A percentile compares a stretch with the other conserved stretches of the same genome.
Evolutionary conservation across 2,329 filamentous ascomycete species (phyloP).

Genomic region (Westerdykella aurantiaca): DNA sequence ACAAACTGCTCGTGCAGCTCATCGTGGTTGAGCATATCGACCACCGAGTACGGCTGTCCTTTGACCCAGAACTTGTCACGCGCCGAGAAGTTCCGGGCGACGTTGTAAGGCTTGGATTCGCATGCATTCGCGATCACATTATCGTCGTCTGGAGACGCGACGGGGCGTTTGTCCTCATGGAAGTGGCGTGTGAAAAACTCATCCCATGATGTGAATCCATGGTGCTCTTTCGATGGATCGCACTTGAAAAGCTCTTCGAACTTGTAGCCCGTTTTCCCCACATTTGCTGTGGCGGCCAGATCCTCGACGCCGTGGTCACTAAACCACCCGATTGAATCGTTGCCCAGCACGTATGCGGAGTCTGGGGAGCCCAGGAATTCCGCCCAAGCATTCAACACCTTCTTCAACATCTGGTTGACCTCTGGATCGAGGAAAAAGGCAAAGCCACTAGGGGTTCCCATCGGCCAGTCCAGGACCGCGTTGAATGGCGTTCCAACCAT

Average conservation of each 20-base stretch:
- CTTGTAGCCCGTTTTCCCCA: conserved; percentile 26
- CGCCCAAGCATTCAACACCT: conserved; percentile 48
- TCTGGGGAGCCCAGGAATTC: conserved; percentile 30
- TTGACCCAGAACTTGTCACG: conserved; percentile 65
- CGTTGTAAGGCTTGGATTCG: conserved; percentile 56
- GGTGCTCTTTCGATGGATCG: conserved; percentile 49
- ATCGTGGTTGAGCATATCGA: conserved; percentile 59
- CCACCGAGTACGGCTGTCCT: conserved; percentile 60
- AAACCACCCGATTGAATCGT: conserved; percentile 38
- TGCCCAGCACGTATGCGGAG: conserved; percentile 36
- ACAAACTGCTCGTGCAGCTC: conserved; percentile 50
- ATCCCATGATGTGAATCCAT: conserved; percentile 64
- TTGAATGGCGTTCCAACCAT: conserved; percentile 54
- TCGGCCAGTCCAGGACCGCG: conserved; percentile 55
- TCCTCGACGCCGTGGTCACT: conserved; percentile 36
- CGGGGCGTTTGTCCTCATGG: conserved; percentile 50
- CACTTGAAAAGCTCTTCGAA: conserved; percentile 60
- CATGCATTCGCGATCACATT: conserved; percentile 57
- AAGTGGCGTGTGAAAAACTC: conserved; percentile 62
- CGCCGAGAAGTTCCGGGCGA: conserved; percentile 47
- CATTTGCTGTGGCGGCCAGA: conserved; percentile 13
- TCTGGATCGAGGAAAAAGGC: conserved; percentile 50
- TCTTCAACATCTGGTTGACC: conserved; percentile 50
- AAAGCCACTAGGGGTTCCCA: conserved; percentile 50
- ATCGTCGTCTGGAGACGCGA: conserved; percentile 52